Base-by-base conservation (phyloP, 2,329 filamentous ascomycete genomes). In the Fusarium kyushuense region DNA sequence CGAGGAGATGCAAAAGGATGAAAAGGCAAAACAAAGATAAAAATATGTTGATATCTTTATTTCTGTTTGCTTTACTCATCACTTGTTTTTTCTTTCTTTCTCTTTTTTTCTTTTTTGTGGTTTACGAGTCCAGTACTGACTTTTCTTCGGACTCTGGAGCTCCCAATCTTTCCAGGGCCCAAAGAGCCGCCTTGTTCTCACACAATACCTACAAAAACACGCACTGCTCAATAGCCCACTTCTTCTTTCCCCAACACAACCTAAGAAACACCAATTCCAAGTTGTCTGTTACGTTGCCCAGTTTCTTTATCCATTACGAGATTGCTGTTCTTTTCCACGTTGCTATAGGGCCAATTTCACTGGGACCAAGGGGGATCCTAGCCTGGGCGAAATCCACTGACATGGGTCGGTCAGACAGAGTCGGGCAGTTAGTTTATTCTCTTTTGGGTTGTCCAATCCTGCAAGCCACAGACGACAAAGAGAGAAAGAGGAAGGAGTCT, bases 331-430 rank as follows among this genome's bases (percentile, higher is more conserved):
- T 29, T 29, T 45, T 30, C 41, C 27, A 43, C 17, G 32, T 36
- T 49, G 33, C 36, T 23, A 49, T 49, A 49, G 46, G 32, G 46
- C 27, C 46, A 49, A 49, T 49, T 49, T 38, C 46, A 49, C 46
- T 19, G 46, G 46, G 46, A 49, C 46, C 32, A 36, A 49, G 32
- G 23, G 21, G 32, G 46, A 19, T 27, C 46, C 46, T 38, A 38
- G 46, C 32, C 27, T 16, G 9, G 46, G n/a, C 13, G 16, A 4
- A 33, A 49, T 36, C 46, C 46, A 49, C 46, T 49, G 32, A 33
- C 27, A 47, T 30, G 41, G 21, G 27, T 16, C 10, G 11, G 43
- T 13, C 45, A 21, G 46, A 27, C n/a, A n/a, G n/a, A n/a, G n/a
- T n/a, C n/a, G n/a, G 32, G 36, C 32, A 29, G 21, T 10, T 13